Base-by-base conservation (phyloP, 768 basidiomycete species). In the Termitomyces titanicus region DNA sequence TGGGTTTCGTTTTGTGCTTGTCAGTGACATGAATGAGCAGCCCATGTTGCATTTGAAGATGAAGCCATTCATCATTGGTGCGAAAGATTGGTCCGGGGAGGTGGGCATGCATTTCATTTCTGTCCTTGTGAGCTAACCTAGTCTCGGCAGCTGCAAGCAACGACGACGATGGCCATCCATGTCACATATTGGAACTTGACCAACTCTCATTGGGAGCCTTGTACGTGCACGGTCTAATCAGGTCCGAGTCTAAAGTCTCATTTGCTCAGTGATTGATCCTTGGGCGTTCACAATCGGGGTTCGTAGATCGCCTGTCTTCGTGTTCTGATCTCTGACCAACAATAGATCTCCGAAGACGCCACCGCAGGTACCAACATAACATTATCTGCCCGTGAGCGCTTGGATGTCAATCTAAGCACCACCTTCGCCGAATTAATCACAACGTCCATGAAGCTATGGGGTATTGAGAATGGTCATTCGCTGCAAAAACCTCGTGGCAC, bases 191-290 rank as follows among this genome's bases (percentile, higher is more conserved):
- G 94, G 92, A 99, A 99, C 69, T 71, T 98, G 47, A 86, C 88
- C 22, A 98, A 97, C 66, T 98, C 97, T 46, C 94, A 98, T 64
- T 99, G 97, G 94, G 97, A 98, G 70, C 96, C 97, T 29, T 68
- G 89, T 90, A 65, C 59, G 86, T 72, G 1, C 12, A 53, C 37
- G 29, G 12, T 5, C 46, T 22, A 31, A 31, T 37, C 3, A 12
- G 33, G 47, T 54, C n/a, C 51, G 11, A 59, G 20, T 9, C n/a
- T 29, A 2, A 25, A 53, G 10, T 45, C 56, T n/a, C 55, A 33
- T 47, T 47, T 52, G n/a, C 31, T 51, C 45, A 92, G 89, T 99
- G 51, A 92, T 96, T 58, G 97, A 99, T 66, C 97, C 97, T 3
- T 99, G 96, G 95, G 88, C 85, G 17, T 89, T 97, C 61, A 85